Percentiles rank a stretch among this genome's conserved stretches.
These are phyloP conservation scores for Boletus speciosus DNA, from an alignment of 768 basidiomycete genomes.

Conservation along the genomic window DNA sequence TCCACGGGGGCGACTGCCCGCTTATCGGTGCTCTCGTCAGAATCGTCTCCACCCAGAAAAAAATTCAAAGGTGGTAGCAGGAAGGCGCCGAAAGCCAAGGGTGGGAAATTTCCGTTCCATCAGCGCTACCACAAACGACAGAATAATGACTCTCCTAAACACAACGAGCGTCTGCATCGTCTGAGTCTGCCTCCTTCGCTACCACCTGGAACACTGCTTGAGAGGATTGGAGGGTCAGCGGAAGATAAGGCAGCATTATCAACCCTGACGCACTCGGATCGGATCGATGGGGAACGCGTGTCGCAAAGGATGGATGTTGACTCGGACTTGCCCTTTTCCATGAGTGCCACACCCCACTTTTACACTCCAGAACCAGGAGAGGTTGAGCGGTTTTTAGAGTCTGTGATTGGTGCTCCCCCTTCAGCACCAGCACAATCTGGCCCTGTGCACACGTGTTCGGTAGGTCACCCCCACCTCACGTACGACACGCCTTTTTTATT, in stretches of 20 bases:
- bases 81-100: constrained; percentile 4
- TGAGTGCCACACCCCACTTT: constrained; percentile 1
- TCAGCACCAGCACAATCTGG: not conserved
- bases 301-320: not conserved
- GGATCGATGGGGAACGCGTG: constrained; percentile 6
- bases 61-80: constrained; percentile 1
- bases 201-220: constrained; percentile 15
- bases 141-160: constrained; percentile 1
- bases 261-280: constrained; percentile 1
- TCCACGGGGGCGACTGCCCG: not conserved
- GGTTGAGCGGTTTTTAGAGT: constrained; percentile 26
- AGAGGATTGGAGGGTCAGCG: constrained; percentile 16
- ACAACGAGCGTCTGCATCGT: constrained; percentile 11
- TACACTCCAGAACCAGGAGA: constrained; percentile 22
- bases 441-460: constrained; percentile 11
- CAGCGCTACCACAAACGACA: not conserved
- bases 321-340: not conserved
- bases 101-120: not conserved
- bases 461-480: constrained; percentile 14
- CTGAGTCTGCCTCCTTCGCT: constrained; percentile 11
- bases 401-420: constrained; percentile 18
- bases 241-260: not conserved
- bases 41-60: not conserved
- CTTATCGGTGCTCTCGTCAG: not conserved
- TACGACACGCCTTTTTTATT: constrained; percentile 1